These are phyloP conservation scores for Geotrichum cucujoidarum DNA, from an alignment of 1,139 yeast genomes.

Conservation along the genomic window DNA sequence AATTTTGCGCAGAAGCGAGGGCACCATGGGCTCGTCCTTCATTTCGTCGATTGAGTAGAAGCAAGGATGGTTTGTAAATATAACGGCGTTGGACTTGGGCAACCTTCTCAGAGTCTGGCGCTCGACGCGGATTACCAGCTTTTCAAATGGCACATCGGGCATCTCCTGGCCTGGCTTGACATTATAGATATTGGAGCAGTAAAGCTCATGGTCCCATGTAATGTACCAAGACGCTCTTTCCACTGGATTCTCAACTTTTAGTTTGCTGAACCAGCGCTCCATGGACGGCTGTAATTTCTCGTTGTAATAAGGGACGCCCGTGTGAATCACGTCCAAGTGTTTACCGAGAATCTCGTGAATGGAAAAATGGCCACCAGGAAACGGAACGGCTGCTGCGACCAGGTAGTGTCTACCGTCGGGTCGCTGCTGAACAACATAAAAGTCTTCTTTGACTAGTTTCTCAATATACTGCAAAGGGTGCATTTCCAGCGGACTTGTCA, in stretches of 20 bases:
- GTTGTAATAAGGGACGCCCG: constrained; percentile 66
- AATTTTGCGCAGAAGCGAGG: constrained; percentile 59
- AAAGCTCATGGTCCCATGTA: constrained; percentile 63
- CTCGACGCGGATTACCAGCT: constrained; percentile 57
- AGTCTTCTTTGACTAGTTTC: constrained; percentile 72
- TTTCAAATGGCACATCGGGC: constrained; percentile 34
- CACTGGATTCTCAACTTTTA: constrained; percentile 57
- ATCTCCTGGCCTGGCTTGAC: constrained; percentile 42
- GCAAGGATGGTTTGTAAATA: constrained; percentile 64
- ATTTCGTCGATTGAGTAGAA: constrained; percentile 67
- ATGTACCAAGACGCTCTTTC: constrained; percentile 75
- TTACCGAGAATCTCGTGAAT: constrained; percentile 55
- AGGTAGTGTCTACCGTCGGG: constrained; percentile 58
- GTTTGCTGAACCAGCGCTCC: constrained; percentile 67
- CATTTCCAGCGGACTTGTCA: constrained; percentile 53
- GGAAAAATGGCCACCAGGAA: constrained; percentile 73
- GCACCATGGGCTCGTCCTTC: constrained; percentile 72
- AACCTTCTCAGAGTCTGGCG: constrained; percentile 63
- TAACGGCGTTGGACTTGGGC: constrained; percentile 55
- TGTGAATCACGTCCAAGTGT: constrained; percentile 59
- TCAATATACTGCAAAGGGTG: constrained; percentile 60
- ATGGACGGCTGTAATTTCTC: constrained; percentile 62
- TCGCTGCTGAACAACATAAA: constrained; percentile 51
- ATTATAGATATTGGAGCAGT: constrained; percentile 44
- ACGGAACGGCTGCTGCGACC: constrained; percentile 71